Evolutionary conservation across 305 asterid genomes (phyloP), one percentile per base, ranked within the genome.

Genomic region (Nicotiana rustica): DNA sequence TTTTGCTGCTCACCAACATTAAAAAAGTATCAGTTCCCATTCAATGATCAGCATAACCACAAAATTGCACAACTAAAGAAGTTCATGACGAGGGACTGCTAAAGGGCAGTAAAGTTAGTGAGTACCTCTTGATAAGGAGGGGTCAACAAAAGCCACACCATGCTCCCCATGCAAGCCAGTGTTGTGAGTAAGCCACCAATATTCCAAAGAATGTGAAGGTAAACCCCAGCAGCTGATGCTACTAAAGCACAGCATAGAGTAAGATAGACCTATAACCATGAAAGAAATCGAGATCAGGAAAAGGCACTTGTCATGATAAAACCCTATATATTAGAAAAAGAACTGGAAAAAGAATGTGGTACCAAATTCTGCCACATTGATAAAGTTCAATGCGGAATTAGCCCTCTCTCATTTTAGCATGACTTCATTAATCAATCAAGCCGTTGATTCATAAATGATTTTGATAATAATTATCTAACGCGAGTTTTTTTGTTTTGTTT

Each of bases 151-250:
- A 97, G 85, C 99, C 98, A 92, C 61, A 81, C 44, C 38, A 92
- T 91, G 88, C 89, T 78, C 76, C 94, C 98, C 44, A 92, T 29
- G 81, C 87, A 86, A 62, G 93, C 99, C 47, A 95, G 31, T 3
- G 91, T 81, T 3, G 99, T 97, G 25, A 97, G 92, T 29, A 87
- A 7, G 38, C 99, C 98, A 62, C 99, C 99, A n/a, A 95, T 84
- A 77, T 97, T 93, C 93, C 93, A 92, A 5, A 97, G 96, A 64
- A 93, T 90, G 86, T 97, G 99, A 80, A 92, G 89, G 87, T 97
- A 97, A 65, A 90, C 94, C 35, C 99, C 98, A 76, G 90, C 86
- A 15, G 97, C 98, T 0, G 94, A 90, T 21, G 99, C 97, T 21
- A 95, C 87, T 80, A 97, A 82, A 3, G 97, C 93, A 60, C 97